Evolutionary conservation across 164 flowering plant species (phyloP).

Genomic region (Berberis vulgaris): DNA sequence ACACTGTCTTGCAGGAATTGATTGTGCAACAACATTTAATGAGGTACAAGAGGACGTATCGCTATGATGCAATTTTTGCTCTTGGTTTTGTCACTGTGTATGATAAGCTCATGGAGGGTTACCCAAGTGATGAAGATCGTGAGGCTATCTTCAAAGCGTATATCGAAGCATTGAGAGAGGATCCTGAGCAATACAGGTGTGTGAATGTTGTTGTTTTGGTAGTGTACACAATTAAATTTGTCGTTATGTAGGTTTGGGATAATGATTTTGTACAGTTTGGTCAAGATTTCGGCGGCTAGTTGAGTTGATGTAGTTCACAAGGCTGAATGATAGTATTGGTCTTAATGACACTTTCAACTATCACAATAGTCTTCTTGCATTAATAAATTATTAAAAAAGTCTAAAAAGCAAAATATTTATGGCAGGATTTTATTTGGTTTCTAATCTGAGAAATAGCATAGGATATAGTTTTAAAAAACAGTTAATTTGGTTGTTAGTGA

Average conservation of each 20-base stretch:
- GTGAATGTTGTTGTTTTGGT: neutral
- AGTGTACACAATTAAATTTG: neutral
- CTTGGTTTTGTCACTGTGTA: slow-evolving; percentile 95
- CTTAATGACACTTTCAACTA: no score
- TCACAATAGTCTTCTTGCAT: no score
- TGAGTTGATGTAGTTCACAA: no score
- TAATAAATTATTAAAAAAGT: no score
- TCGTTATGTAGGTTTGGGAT: neutral
- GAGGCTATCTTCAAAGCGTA: slow-evolving; percentile 79
- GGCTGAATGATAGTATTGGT: no score
- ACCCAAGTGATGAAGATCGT: slow-evolving; percentile 76
- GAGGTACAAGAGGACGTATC: slow-evolving; percentile 67
- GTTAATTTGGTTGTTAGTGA: no score
- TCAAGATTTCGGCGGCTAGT: no score
- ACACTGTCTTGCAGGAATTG: slow-evolving; percentile 79
- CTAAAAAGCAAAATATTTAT: no score
- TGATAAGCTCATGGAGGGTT: slow-evolving; percentile 95
- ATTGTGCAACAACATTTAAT: slow-evolving; percentile 89
- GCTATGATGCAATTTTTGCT: slow-evolving; percentile 87
- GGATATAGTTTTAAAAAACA: no score
- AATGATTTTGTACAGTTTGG: neutral
- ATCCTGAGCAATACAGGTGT: slow-evolving; percentile 85
- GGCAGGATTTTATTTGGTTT: no score
- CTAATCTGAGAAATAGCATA: no score
- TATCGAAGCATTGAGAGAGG: slow-evolving; percentile 73